Evolutionary conservation across 208 protist species (phyloP).

Genomic region (Leptomonas seymouri): DNA sequence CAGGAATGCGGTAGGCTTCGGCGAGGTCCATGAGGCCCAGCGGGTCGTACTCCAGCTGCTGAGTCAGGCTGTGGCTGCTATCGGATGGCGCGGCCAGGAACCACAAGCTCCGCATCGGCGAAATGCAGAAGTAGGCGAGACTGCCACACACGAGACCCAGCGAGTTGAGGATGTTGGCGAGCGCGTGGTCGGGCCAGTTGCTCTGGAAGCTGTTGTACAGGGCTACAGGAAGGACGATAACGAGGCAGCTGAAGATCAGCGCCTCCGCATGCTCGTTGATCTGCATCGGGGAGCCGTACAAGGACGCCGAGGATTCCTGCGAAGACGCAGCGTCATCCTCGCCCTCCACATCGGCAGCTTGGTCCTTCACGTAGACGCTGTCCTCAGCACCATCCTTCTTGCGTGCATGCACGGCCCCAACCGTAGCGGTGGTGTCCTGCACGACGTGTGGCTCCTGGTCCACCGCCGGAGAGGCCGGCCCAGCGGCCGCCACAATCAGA

Average conservation of each 20-base stretch:
- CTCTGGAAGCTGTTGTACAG: constrained; percentile 78
- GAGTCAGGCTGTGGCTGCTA: constrained; percentile 23
- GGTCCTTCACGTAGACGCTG: neutral
- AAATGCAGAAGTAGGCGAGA: constrained; percentile 66
- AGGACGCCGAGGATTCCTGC: constrained; percentile 15
- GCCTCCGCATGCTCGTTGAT: constrained; percentile 71
- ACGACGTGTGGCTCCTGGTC: constrained; percentile 9
- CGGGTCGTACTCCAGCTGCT: constrained; percentile 71
- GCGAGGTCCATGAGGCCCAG: constrained; percentile 61
- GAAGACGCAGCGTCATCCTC: constrained; percentile 22
- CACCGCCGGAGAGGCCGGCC: neutral
- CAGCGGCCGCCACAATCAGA: constrained; percentile 28
- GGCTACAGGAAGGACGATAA: constrained; percentile 59
- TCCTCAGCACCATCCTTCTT: constrained; percentile 1
- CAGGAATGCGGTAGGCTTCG: constrained; percentile 30
- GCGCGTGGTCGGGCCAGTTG: constrained; percentile 58
- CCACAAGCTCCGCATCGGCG: constrained; percentile 67
- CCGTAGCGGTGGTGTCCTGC: neutral
- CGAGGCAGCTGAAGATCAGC: constrained; percentile 63
- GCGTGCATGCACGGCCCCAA: constrained; percentile 11
- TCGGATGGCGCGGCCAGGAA: constrained; percentile 47
- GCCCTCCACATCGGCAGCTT: neutral
- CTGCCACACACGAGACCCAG: constrained; percentile 60
- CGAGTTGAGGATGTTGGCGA: constrained; percentile 66
- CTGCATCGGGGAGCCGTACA: constrained; percentile 35